Percentiles rank a stretch among this genome's conserved stretches.
These are phyloP conservation scores for Macadamia integrifolia DNA, from an alignment of 164 flowering plant genomes.

Conservation along the genomic window DNA sequence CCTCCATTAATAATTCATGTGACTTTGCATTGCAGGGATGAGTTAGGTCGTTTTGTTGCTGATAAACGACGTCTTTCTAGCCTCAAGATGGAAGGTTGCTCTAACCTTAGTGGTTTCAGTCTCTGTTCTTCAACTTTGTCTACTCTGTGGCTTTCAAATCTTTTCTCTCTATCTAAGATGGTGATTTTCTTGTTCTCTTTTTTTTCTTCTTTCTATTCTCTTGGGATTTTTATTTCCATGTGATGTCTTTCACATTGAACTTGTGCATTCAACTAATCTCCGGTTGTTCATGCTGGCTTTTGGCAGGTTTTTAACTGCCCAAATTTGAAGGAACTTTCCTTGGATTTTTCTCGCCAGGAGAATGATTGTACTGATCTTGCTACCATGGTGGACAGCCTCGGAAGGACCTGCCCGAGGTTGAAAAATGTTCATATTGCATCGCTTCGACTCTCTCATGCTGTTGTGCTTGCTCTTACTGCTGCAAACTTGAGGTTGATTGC, in stretches of 20 bases:
- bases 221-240: not conserved
- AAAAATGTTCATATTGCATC: conserved; percentile 89
- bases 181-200: conserved; percentile 24
- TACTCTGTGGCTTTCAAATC: conserved; percentile 89
- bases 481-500: conserved; percentile 65
- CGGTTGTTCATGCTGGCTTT: conserved; percentile 1
- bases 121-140: conserved; percentile 71
- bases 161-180: conserved; percentile 72
- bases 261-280: not conserved
- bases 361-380: conserved; percentile 77
- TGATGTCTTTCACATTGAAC: not conserved
- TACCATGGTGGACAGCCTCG: conserved; percentile 54
- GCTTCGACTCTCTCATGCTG: conserved; percentile 61
- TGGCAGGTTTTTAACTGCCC: conserved; percentile 80
- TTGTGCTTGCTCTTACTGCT: conserved; percentile 79
- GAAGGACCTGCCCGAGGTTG: conserved; percentile 72
- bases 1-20: too few species aligned
- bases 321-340: conserved; percentile 74
- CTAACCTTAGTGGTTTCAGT: conserved; percentile 57
- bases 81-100: conserved; percentile 92
- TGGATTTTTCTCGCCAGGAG: conserved; percentile 70
- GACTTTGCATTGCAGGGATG: conserved; percentile 56
- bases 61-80: conserved; percentile 66
- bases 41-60: conserved; percentile 83
- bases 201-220: not conserved